Evolutionary conservation across 2,329 filamentous ascomycete genomes (phyloP), one percentile per base, ranked within the genome.

Genomic region (Penicillium sp.): DNA sequence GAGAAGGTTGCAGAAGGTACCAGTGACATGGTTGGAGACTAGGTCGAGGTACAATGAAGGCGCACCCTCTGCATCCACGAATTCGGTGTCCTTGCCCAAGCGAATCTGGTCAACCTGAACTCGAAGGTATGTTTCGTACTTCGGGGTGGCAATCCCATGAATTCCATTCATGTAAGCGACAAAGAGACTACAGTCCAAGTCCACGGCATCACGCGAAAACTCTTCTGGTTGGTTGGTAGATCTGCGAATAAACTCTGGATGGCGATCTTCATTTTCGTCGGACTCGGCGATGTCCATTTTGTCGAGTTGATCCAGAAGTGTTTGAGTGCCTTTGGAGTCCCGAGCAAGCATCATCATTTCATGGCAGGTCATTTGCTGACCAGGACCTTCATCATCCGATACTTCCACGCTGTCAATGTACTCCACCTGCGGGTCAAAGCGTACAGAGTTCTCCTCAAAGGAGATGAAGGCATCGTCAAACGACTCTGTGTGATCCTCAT

Each of bases 161-260:
- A 77, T 72, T 16, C 74, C 74, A 47, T 76, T 76, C 62, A 77
- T 73, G 59, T 74, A 76, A 11, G 74, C 75, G 24, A 70, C 61
- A 50, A 77, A 75, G 6, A 76, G 62, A 29, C 68, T 65, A 40
- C 70, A 72, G 53, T 77, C 75, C 22, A 76, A 59, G 26, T 76
- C 73, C 18, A 76, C 55, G 32, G 68, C 64, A 52, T 77, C 75
- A 29, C 61, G 65, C 7, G 71, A 61, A 56, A 74, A 70, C 42
- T 76, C 72, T 24, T 74, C 72, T 14, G 70, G 68, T 40, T 66
- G 63, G 24, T 57, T 61, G 24, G 63, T 58, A n/a, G 53, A 54
- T 22, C 61, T 62, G 16, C 57, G 59, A 22, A 66, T 44, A 46
- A 56, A 61, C 48, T 66, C 56, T 51, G 58, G 56, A 18, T 57